phyloP scores from a whole-genome alignment of 2,329 filamentous ascomycete species.

The Myriosclerotinia duriaeana region DNA sequence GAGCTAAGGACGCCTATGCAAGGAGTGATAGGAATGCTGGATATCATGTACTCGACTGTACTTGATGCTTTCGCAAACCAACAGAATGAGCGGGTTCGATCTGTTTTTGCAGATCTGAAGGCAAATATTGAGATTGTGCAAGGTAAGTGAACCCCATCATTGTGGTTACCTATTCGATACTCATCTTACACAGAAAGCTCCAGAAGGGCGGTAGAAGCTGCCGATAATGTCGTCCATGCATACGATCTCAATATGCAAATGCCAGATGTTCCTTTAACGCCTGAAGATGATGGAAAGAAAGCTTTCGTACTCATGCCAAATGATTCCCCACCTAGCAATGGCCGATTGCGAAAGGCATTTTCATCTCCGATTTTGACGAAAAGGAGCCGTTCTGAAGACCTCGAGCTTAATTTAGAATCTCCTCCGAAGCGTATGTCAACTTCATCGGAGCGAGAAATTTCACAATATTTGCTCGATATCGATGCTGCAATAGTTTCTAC shows the following conservation, averaged over 20 bases:
- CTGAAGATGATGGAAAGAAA: slow-evolving; percentile 28
- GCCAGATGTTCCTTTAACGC: slow-evolving; percentile 56
- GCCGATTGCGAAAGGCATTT: neutral
- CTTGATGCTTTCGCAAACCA: slow-evolving; percentile 61
- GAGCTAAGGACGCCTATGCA: slow-evolving; percentile 74
- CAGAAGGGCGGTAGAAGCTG: slow-evolving; percentile 68
- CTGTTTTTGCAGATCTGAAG: slow-evolving; percentile 61
- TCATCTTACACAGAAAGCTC: slow-evolving; percentile 57
- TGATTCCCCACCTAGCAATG: neutral
- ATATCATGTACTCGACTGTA: slow-evolving; percentile 73
- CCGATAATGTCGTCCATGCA: slow-evolving; percentile 73
- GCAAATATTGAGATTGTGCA: slow-evolving; percentile 71
- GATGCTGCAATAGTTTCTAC: slow-evolving; percentile 1
- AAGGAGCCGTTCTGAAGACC: slow-evolving; percentile 30
- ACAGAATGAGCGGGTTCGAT: slow-evolving; percentile 49
- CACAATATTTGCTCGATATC: neutral
- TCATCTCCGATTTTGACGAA: slow-evolving; percentile 26
- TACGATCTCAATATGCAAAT: slow-evolving; percentile 75
- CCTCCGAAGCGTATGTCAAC: slow-evolving; percentile 36
- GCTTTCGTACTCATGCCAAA: neutral
- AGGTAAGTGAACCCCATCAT: slow-evolving; percentile 45
- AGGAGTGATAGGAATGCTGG: slow-evolving; percentile 72
- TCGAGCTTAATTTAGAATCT: slow-evolving; percentile 31
- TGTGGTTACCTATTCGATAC: slow-evolving; percentile 3
- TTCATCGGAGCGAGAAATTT: slow-evolving; percentile 32